These are phyloP conservation scores for Calocybe gangraenosa DNA, from an alignment of 768 basidiomycete species.

Conservation along the genomic window DNA sequence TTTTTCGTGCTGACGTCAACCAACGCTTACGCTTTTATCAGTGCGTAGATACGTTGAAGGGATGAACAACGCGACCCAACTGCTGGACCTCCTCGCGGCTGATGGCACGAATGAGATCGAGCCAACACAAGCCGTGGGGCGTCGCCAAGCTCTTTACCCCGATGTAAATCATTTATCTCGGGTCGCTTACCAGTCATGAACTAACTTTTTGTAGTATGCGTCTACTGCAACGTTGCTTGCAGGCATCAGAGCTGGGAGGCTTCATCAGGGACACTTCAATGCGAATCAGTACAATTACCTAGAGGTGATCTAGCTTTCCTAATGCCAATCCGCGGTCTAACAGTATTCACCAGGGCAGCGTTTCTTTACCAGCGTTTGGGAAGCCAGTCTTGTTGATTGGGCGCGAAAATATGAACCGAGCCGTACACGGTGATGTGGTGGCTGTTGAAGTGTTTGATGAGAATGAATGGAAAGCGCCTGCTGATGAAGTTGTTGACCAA, in stretches of 20 bases:
- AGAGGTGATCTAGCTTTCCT: slow-evolving; percentile 60
- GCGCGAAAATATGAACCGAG: slow-evolving; percentile 91
- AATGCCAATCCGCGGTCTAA: too few species aligned
- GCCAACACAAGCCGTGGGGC: slow-evolving; percentile 51
- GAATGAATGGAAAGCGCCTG: slow-evolving; percentile 88
- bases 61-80: slow-evolving; percentile 54
- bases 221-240: slow-evolving; percentile 66
- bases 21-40: slow-evolving; percentile 29
- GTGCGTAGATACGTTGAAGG: slow-evolving; percentile 82
- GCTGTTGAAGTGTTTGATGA: slow-evolving; percentile 85
- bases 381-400: slow-evolving; percentile 85
- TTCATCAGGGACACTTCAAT: slow-evolving; percentile 93
- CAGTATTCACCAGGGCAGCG: slow-evolving; percentile 58
- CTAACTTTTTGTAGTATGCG: slow-evolving; percentile 59
- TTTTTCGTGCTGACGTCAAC: background rate
- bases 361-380: slow-evolving; percentile 64
- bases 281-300: slow-evolving; percentile 95
- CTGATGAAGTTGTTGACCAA: slow-evolving; percentile 91
- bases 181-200: background rate
- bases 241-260: slow-evolving; percentile 78
- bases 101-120: slow-evolving; percentile 60
- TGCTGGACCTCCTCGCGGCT: slow-evolving; percentile 81
- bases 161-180: slow-evolving; percentile 50
- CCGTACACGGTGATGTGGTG: slow-evolving; percentile 91
- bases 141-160: slow-evolving; percentile 63